These are phyloP conservation scores for Ceratocystis destructans DNA, from an alignment of 2,329 filamentous ascomycete genomes.

Conservation along the genomic window DNA sequence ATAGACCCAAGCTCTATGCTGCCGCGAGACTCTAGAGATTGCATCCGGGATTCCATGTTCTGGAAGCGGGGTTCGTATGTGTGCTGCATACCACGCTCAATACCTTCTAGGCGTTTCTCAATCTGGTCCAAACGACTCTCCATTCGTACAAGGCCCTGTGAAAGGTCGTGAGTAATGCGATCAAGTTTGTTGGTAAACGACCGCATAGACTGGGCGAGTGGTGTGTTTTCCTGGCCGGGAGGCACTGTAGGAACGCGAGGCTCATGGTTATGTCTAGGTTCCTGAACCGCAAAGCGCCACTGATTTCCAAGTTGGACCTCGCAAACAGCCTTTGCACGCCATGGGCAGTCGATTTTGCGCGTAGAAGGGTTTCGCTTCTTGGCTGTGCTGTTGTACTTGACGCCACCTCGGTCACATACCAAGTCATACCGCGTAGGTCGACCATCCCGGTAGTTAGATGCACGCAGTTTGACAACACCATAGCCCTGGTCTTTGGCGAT, in stretches of 20 bases:
- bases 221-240: conserved; percentile 44
- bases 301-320: conserved; percentile 49
- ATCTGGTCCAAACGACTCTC: conserved; percentile 38
- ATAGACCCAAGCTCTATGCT: conserved; percentile 28
- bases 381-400: conserved; percentile 51
- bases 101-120: conserved; percentile 41
- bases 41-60: conserved; percentile 31
- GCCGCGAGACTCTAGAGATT: conserved; percentile 28
- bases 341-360: conserved; percentile 50
- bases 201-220: conserved; percentile 43
- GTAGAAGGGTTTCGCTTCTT: conserved; percentile 52
- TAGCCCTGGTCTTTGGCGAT: conserved; percentile 50
- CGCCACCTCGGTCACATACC: conserved; percentile 48
- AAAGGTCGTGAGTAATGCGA: conserved; percentile 43
- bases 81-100: conserved; percentile 33
- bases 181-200: conserved; percentile 47
- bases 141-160: conserved; percentile 38
- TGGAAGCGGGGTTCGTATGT: conserved; percentile 34
- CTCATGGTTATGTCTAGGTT: conserved; percentile 48
- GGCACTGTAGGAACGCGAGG: conserved; percentile 41
- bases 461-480: conserved; percentile 47
- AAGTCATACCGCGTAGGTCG: conserved; percentile 50
- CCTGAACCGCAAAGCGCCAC: conserved; percentile 50
- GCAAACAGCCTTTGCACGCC: conserved; percentile 49
- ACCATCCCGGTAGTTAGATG: conserved; percentile 49